These are phyloP conservation scores for Chaetomium olivaceum DNA, from an alignment of 2,329 filamentous ascomycete genomes.

Conservation along the genomic window DNA sequence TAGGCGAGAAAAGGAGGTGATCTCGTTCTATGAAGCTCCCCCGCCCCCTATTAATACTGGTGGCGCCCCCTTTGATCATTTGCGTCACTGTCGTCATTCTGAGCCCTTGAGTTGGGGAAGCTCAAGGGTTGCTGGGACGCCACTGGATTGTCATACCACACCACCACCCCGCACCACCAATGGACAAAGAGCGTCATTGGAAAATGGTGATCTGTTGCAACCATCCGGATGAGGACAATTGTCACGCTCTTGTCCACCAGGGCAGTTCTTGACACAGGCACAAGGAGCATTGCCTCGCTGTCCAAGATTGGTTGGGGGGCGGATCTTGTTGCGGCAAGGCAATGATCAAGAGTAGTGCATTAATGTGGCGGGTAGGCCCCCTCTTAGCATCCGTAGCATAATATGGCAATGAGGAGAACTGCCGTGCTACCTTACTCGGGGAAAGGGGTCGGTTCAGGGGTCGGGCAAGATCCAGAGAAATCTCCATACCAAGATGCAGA, in stretches of 20 bases:
- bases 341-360: not conserved
- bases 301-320: too few species aligned
- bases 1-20: not conserved
- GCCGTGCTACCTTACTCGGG: not conserved
- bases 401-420: not conserved
- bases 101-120: conserved; percentile 19
- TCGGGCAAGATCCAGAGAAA: not conserved
- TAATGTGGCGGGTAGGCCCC: not conserved
- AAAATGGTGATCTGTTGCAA: not conserved
- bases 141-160: not conserved
- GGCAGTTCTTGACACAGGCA: not conserved
- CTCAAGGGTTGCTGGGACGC: not conserved
- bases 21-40: not conserved
- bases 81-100: conserved; percentile 26
- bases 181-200: conserved; percentile 11
- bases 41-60: not conserved
- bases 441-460: not conserved
- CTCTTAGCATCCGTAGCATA: not conserved
- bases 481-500: not conserved
- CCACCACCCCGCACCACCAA: conserved; percentile 13
- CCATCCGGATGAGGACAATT: not conserved
- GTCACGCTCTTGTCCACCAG: too few species aligned
- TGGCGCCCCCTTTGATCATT: conserved; percentile 7
- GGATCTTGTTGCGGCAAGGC: not conserved
- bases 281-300: not conserved